phyloP scores from a whole-genome alignment of 2,329 filamentous ascomycete genomes.

The Fusarium cicatricum region DNA sequence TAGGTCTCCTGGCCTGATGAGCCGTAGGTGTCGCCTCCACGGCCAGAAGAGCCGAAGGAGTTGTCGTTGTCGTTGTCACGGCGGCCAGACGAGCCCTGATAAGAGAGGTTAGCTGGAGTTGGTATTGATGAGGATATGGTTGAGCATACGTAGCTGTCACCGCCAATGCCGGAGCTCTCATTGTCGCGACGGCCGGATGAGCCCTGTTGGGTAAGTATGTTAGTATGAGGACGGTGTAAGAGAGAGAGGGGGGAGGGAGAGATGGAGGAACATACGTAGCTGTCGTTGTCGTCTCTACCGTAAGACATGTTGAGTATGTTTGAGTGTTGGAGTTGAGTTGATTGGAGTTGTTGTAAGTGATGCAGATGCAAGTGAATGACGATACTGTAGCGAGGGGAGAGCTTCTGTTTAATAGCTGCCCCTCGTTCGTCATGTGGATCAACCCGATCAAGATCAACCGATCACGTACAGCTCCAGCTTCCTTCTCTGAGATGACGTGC shows the following conservation, averaged over 20 bases:
- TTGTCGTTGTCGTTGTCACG: conserved; percentile 15
- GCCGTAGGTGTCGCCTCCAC: background rate
- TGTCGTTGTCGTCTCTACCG: conserved; percentile 51
- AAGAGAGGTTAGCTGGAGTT: conserved; percentile 1
- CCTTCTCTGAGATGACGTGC: conserved; percentile 38
- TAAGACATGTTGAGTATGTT: conserved; percentile 54
- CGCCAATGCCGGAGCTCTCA: conserved; percentile 16
- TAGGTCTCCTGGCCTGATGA: no score
- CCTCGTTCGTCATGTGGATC: conserved; percentile 23
- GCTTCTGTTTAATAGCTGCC: conserved; percentile 30
- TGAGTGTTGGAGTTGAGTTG: background rate
- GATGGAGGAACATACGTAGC: conserved; percentile 34
- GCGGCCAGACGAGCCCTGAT: conserved; percentile 26
- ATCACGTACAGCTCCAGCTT: no score
- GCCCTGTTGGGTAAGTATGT: background rate
- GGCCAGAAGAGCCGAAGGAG: conserved; percentile 8
- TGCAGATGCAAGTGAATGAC: background rate
- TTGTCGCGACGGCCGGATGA: conserved; percentile 20
- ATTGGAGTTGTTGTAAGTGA: conserved; percentile 4
- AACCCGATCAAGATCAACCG: no score
- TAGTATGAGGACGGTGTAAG: background rate
- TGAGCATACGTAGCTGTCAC: conserved; percentile 18
- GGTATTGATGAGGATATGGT: no score
- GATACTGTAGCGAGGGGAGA: conserved; percentile 18
- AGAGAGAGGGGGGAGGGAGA: background rate